These are phyloP conservation scores for Symbiodinium pilosum DNA, from an alignment of 73 alveolate genomes.

Conservation along the genomic window DNA sequence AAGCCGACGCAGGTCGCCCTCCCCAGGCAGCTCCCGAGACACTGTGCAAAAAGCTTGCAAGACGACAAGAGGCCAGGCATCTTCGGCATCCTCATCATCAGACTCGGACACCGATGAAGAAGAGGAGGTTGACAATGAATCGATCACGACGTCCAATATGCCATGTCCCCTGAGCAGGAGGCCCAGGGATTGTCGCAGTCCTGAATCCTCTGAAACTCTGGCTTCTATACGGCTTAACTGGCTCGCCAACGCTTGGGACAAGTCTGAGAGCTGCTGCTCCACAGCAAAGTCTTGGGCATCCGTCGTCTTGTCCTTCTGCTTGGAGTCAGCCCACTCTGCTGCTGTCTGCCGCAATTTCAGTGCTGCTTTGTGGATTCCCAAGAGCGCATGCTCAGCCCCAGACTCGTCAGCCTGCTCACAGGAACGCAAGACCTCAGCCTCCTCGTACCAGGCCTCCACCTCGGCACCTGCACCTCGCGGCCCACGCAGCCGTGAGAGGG, in stretches of 20 bases:
- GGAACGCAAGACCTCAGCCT: neutral
- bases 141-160: neutral
- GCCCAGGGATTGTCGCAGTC: neutral
- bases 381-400: neutral
- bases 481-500: neutral
- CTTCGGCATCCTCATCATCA: neutral
- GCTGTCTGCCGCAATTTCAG: neutral
- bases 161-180: neutral
- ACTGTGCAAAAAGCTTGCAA: neutral
- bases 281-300: neutral
- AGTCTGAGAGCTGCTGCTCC: neutral
- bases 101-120: neutral
- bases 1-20: neutral
- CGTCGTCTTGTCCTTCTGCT: neutral
- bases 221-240: neutral
- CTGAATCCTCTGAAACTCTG: neutral
- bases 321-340: neutral
- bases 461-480: neutral
- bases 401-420: neutral
- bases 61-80: neutral
- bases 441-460: constrained; percentile 31
- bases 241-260: neutral
- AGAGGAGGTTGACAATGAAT: neutral
- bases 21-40: constrained; percentile 6
- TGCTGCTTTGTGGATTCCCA: neutral